Percentiles rank a stretch among this genome's conserved stretches.
phyloP scores from a whole-genome alignment of 768 basidiomycete genomes.

The Udeniomyces megalosporus region DNA sequence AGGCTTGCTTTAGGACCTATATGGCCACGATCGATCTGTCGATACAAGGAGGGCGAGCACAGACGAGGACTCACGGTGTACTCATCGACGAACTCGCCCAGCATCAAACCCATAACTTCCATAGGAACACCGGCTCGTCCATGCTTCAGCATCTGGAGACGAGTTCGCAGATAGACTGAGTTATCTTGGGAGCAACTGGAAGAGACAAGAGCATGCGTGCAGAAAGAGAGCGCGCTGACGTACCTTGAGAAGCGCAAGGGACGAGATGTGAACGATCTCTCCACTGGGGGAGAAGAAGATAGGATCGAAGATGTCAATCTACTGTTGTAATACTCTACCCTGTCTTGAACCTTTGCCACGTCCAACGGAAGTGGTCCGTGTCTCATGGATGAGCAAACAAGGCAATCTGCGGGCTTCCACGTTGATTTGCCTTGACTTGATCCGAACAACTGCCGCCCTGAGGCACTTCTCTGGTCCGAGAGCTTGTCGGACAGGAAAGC shows the following conservation, averaged over 20 bases:
- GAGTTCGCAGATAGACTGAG: background rate
- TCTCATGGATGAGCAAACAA: background rate
- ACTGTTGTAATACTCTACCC: too few relatives aligned
- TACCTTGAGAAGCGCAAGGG: constrained; percentile 89
- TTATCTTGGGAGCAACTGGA: background rate
- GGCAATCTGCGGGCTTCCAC: background rate
- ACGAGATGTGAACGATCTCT: constrained; percentile 75
- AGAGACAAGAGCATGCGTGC: background rate
- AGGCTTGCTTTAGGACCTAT: background rate
- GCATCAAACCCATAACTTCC: constrained; percentile 88
- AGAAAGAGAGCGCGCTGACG: constrained; percentile 14
- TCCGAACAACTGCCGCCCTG: background rate
- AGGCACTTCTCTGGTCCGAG: background rate
- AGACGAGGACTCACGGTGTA: constrained; percentile 41
- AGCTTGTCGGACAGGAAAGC: background rate
- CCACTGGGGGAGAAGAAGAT: constrained; percentile 23
- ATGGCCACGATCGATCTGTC: background rate
- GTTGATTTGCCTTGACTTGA: background rate
- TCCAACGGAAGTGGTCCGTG: too few relatives aligned
- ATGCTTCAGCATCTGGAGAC: constrained; percentile 85
- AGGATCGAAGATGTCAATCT: background rate
- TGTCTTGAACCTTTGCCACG: too few relatives aligned
- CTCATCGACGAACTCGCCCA: constrained; percentile 96
- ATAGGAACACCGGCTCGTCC: constrained; percentile 96
- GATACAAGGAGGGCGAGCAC: background rate